These are phyloP conservation scores for Biscogniauxia mediterranea DNA, from an alignment of 2,329 filamentous ascomycete species.

Conservation along the genomic window DNA sequence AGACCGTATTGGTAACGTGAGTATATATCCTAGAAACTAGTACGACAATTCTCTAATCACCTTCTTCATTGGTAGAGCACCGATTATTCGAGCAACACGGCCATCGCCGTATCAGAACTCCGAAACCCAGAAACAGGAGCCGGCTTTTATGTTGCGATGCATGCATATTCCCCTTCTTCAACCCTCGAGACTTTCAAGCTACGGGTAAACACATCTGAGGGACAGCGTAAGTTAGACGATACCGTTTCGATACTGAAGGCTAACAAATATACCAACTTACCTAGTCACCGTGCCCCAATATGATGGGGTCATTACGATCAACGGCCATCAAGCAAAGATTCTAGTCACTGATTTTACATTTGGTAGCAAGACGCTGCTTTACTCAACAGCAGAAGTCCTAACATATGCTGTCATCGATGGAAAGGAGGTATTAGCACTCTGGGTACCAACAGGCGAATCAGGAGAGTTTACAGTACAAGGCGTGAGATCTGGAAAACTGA, in stretches of 20 bases:
- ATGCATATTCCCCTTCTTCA: conserved; percentile 50
- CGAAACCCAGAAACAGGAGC: conserved; percentile 56
- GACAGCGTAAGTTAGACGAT: conserved; percentile 32
- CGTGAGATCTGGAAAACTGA: conserved; percentile 34
- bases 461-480: conserved; percentile 53
- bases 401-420: conserved; percentile 49
- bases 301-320: conserved; percentile 47
- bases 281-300: conserved; percentile 51
- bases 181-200: conserved; percentile 54
- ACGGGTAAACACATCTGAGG: conserved; percentile 54
- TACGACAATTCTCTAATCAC: background rate
- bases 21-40: background rate
- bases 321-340: conserved; percentile 62
- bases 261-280: background rate
- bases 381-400: conserved; percentile 55
- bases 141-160: conserved; percentile 59
- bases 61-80: conserved; percentile 37
- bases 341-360: conserved; percentile 58
- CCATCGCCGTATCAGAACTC: conserved; percentile 53
- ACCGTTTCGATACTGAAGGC: background rate
- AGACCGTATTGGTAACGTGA: conserved; percentile 41
- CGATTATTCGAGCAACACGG: conserved; percentile 48
- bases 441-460: conserved; percentile 52
- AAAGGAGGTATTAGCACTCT: conserved; percentile 49
- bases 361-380: conserved; percentile 49